Evolutionary conservation across 225 moss, liverwort and hornwort species (phyloP).

Genomic region (Anthoceros angustus): DNA sequence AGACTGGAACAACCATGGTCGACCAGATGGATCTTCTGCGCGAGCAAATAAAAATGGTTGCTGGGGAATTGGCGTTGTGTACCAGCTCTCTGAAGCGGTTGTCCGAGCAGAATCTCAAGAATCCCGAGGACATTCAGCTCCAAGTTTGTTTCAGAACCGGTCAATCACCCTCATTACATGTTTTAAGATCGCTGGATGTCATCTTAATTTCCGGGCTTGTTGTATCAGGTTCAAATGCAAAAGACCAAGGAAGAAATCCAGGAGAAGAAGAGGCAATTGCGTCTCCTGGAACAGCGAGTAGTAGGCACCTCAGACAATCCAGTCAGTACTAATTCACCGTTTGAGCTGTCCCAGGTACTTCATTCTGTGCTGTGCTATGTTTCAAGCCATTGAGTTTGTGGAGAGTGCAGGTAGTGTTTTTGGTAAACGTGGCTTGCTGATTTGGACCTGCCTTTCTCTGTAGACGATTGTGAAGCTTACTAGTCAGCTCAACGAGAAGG

Average conservation of each 20-base stretch:
- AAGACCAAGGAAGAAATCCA: slow-evolving; percentile 84
- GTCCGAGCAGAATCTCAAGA: slow-evolving; percentile 64
- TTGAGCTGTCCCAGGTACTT: slow-evolving; percentile 85
- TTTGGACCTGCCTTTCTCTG: slow-evolving; percentile 3
- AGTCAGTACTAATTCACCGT: slow-evolving; percentile 39
- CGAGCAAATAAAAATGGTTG: slow-evolving; percentile 91
- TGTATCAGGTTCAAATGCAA: slow-evolving; percentile 60
- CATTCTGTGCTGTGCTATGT: neutral
- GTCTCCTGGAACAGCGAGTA: slow-evolving; percentile 87
- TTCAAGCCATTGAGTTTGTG: neutral
- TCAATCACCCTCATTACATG: neutral
- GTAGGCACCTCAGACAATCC: slow-evolving; percentile 37
- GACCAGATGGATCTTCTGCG: slow-evolving; percentile 91
- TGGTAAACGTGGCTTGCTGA: slow-evolving; percentile 6
- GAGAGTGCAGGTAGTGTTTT: neutral
- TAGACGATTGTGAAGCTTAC: slow-evolving; percentile 82
- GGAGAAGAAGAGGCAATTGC: slow-evolving; percentile 86
- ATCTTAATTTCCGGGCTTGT: neutral
- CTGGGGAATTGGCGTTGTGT: slow-evolving; percentile 90
- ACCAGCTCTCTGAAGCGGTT: slow-evolving; percentile 88
- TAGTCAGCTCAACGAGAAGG: slow-evolving; percentile 84
- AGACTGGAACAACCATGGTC: slow-evolving; percentile 94
- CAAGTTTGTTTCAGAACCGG: slow-evolving; percentile 29
- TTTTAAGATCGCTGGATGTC: neutral
- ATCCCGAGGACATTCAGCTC: slow-evolving; percentile 55